phyloP scores from a whole-genome alignment of 192 early-diverging fungal species.

The Umbelopsis ramanniana region DNA sequence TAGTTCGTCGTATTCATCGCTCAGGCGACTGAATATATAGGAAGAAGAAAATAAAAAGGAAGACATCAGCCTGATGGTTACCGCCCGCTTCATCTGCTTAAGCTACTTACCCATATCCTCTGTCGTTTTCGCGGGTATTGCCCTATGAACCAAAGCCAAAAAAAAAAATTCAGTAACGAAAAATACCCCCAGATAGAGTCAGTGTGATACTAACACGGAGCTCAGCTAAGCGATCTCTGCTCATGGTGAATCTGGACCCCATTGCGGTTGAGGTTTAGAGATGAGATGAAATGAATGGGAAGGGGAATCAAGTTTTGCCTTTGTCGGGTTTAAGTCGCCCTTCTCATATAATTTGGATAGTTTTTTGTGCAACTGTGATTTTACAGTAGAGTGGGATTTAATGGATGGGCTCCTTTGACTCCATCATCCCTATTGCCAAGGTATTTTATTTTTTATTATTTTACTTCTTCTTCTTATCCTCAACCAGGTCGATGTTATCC shows the following conservation, averaged over 20 bases:
- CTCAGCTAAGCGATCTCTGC: conserved; percentile 42
- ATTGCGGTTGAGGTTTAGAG: conserved; percentile 9
- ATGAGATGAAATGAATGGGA: conserved; percentile 23
- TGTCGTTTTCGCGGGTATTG: conserved; percentile 31
- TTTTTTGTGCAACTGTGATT: conserved; percentile 13
- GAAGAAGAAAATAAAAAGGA: neutral
- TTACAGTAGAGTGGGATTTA: neutral
- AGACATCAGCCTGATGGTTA: too few relatives aligned
- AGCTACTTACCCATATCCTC: conserved; percentile 38
- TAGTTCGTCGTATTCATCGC: conserved; percentile 34
- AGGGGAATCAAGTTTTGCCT: conserved; percentile 17
- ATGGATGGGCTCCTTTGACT: neutral
- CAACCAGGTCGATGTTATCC: conserved; percentile 76
- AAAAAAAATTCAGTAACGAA: neutral
- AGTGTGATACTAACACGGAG: conserved; percentile 29
- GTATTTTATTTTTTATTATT: conserved; percentile 23
- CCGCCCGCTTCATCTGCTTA: too few relatives aligned
- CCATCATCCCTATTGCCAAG: conserved; percentile 1
- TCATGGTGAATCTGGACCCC: conserved; percentile 45
- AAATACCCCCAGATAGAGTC: too few relatives aligned
- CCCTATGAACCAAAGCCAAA: conserved; percentile 15
- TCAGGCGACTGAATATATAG: conserved; percentile 4
- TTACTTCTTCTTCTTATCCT: conserved; percentile 78
- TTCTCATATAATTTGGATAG: neutral
- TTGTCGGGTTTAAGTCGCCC: neutral